Percentiles rank a stretch among this genome's conserved stretches.
Conservation (phyloP, 371 early-diverging fungal species). For the Haplosporangium sp. region DNA sequence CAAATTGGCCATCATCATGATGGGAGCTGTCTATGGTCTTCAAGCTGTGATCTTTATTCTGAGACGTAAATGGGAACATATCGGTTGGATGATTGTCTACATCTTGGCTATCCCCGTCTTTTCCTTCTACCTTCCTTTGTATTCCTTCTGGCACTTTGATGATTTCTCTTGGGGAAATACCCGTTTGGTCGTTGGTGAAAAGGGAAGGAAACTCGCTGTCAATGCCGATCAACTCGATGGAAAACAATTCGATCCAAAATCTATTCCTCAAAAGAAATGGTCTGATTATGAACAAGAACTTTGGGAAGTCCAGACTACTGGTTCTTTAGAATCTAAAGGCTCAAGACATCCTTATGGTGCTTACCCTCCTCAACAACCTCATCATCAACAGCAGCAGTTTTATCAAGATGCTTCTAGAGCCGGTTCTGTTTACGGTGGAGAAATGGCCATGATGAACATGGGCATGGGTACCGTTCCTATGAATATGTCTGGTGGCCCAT, state of each 20-base stretch:
- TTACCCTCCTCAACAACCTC: not conserved
- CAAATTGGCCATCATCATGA: constrained; percentile 69
- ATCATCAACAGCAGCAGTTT: constrained; percentile 6
- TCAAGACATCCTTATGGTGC: constrained; percentile 21
- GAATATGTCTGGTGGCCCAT: constrained; percentile 14
- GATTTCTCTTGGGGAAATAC: constrained; percentile 99
- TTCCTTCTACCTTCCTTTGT: constrained; percentile 85
- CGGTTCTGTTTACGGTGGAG: constrained; percentile 6
- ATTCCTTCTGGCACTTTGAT: constrained; percentile 97
- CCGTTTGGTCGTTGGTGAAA: constrained; percentile 85
- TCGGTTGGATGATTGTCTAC: constrained; percentile 98
- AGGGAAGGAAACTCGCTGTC: constrained; percentile 72
- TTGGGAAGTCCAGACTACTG: constrained; percentile 76
- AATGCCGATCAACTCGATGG: constrained; percentile 70
- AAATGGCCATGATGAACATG: constrained; percentile 12
- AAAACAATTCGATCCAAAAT: constrained; percentile 85
- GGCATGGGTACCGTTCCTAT: constrained; percentile 9
- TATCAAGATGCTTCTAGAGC: constrained; percentile 15
- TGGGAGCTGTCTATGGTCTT: constrained; percentile 83
- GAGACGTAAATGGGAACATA: constrained; percentile 93
- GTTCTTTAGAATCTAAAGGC: constrained; percentile 64
- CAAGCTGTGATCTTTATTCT: constrained; percentile 90
- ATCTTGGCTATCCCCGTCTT: constrained; percentile 88
- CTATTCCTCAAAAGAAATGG: constrained; percentile 92
- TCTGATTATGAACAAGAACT: constrained; percentile 86